Percentiles rank a stretch among this genome's conserved stretches.
phyloP scores from a whole-genome alignment of 78 protist genomes.

The Pigoraptor vietnamica region DNA sequence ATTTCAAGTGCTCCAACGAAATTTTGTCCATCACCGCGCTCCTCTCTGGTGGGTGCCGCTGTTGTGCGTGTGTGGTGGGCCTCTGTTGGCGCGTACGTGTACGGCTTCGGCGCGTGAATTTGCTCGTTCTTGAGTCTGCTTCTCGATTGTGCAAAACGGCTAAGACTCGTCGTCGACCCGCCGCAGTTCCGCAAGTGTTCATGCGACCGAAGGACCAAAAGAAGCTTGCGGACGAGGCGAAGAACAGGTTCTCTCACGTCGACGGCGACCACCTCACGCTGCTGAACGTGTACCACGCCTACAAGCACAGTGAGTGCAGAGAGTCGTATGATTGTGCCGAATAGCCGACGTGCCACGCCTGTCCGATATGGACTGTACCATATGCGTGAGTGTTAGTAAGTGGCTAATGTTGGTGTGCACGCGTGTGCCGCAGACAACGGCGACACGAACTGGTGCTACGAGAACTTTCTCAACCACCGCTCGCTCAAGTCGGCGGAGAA shows the following conservation, averaged over 20 bases:
- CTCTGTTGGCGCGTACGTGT: neutral
- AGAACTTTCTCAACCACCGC: conserved; percentile 80
- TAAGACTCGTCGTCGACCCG: too few species aligned
- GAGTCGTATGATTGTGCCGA: neutral
- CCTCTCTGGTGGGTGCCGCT: conserved; percentile 56
- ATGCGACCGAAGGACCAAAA: conserved; percentile 84
- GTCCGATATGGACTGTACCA: too few species aligned
- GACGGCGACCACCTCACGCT: conserved; percentile 98
- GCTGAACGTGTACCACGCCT: conserved; percentile 94
- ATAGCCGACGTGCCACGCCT: too few species aligned
- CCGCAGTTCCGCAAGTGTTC: conserved; percentile 74
- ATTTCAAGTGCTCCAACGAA: conserved; percentile 85
- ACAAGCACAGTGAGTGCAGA: conserved; percentile 52
- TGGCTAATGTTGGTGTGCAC: neutral
- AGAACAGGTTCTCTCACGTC: conserved; percentile 71
- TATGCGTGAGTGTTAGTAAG: too few species aligned
- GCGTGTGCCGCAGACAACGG: neutral
- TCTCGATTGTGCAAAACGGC: too few species aligned
- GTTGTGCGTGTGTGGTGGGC: neutral
- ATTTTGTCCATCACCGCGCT: conserved; percentile 84
- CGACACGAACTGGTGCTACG: conserved; percentile 23
- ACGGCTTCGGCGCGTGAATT: neutral
- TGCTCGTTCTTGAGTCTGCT: too few species aligned
- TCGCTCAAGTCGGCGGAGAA: conserved; percentile 83
- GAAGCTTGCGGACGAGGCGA: conserved; percentile 68